Evolutionary conservation across 2,329 filamentous ascomycete species (phyloP), one percentile per base, ranked within the genome.

Genomic region (Hypoxylon sp.): DNA sequence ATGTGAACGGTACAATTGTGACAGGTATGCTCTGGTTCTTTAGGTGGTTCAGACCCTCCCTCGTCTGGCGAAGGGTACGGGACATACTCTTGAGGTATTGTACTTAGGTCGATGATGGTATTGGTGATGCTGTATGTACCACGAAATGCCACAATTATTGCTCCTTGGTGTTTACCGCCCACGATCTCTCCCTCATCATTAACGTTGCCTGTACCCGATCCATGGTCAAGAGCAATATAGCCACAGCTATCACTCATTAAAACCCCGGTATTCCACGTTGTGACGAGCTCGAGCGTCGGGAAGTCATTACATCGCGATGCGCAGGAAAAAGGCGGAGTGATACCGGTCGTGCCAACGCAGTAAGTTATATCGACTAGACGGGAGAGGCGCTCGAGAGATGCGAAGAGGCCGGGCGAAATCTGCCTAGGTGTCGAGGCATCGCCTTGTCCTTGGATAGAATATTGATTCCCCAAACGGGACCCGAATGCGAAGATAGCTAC

Each of bases 121-220:
- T 98, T 97, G 56, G 93, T 87, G 73, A 99, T 86, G 70, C 94
- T 97, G 79, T 98, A 97, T 12, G 96, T 98, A 23, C 96, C 96
- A 48, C 96, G 89, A 74, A 98, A 98, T 7, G 94, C 94, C 37
- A 98, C 87, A 47, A 98, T 83, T 61, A 99, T 91, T 30, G 81
- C 80, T 41, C 76, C 48, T 2, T 50, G 66, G 14, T 56, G 61
- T 32, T 51, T 66, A 14, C 9, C 34, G 2, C 27, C 37, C 32
- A 4, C 7, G 27, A 3, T 3, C 5, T 21, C 6, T 6, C 8
- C 45, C 11, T 30, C 16, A n/a, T 11, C 16, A 11, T 9, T 29
- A 43, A 5, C 14, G 6, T 9, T 45, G 37, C 69, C 63, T 14
- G 25, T 51, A 12, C 65, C 64, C n/a, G 70, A 68, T 19, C 78